Evolutionary conservation across 208 protist species (phyloP).

Genomic region (Wallacemonas rigidus): DNA sequence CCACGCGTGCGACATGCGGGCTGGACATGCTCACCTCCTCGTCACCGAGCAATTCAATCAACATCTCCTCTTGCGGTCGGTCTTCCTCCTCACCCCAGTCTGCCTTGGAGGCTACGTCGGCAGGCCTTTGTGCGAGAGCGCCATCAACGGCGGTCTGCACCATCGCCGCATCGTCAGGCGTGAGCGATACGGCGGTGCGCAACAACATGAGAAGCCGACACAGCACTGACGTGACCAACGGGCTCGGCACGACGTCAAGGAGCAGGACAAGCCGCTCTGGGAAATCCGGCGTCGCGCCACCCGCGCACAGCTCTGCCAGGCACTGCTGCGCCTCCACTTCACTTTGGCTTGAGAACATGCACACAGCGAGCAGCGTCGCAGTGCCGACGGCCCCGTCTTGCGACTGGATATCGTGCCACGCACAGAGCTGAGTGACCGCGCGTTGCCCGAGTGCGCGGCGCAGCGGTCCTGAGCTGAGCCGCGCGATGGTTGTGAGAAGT

Average conservation of each 20-base stretch:
- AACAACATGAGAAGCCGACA: conserved; percentile 26
- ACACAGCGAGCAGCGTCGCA: conserved; percentile 15
- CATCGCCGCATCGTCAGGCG: conserved; percentile 42
- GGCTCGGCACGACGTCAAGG: conserved; percentile 65
- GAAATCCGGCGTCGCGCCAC: conserved; percentile 21
- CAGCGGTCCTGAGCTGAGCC: conserved; percentile 25
- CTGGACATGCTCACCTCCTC: conserved; percentile 27
- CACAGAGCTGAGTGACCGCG: conserved; percentile 17
- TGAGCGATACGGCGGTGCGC: conserved; percentile 15
- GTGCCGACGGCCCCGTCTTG: conserved; percentile 23
- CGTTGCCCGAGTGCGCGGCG: conserved; percentile 23
- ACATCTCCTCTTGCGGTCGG: conserved; percentile 47
- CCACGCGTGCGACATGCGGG: conserved; percentile 49
- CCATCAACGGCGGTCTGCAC: conserved; percentile 33
- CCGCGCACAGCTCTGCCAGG: conserved; percentile 5
- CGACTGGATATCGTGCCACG: conserved; percentile 45
- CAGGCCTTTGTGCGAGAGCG: background rate
- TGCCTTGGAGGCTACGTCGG: conserved; percentile 17
- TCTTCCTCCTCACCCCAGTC: conserved; percentile 19
- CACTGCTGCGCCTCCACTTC: conserved; percentile 15
- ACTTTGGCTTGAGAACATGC: conserved; percentile 3
- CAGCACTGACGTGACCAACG: conserved; percentile 29
- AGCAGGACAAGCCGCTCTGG: conserved; percentile 66
- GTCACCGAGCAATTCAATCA: conserved; percentile 72
- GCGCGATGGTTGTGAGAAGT: conserved; percentile 29